Evolutionary conservation across 768 basidiomycete genomes (phyloP), one percentile per base, ranked within the genome.

Genomic region (Rhodocollybia butyracea): DNA sequence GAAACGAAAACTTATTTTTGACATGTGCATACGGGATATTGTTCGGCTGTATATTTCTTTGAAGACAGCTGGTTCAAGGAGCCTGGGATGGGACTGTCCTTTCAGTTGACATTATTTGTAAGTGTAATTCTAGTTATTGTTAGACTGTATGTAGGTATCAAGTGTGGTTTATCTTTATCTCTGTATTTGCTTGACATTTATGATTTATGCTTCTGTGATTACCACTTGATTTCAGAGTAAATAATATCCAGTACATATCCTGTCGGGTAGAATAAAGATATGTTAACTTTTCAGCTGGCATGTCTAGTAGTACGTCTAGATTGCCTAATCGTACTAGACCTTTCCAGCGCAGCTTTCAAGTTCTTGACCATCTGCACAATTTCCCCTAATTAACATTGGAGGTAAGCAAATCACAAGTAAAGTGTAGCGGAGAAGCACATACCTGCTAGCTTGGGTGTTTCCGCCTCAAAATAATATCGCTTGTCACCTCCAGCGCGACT

Each of bases 391-490:
- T n/a, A n/a, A n/a, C n/a, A n/a, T n/a, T n/a, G n/a, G n/a, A n/a
- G n/a, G 21, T 50, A 52, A 46, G 12, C 39, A 21, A 5, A 17
- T 11, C 17, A 57, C 55, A 46, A 60, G 26, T 24, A 51, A 40
- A 55, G 57, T 34, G 22, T 52, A 46, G 22, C 15, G 46, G 19
- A 15, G 17, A 38, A 42, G 34, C 8, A 70, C 89, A 62, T 64
- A 90, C 91, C 80, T 45, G 95, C 93, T 54, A 85, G 66, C 68
- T 85, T 88, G 1, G 89, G 78, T 60, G 74, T 93, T 69, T 96
- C 95, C 0, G 94, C 96, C 72, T 99, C 97, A 66, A 97, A 98
- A 63, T 98, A 96, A 66, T 98, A 98, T 36, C 94, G 78, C 77
- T 98, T 99, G 61, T 86, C 88, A 39, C 84, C 78, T 40, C 80